Conservation (phyloP, 148 eudicot species). For the Nepenthes gracilis region DNA sequence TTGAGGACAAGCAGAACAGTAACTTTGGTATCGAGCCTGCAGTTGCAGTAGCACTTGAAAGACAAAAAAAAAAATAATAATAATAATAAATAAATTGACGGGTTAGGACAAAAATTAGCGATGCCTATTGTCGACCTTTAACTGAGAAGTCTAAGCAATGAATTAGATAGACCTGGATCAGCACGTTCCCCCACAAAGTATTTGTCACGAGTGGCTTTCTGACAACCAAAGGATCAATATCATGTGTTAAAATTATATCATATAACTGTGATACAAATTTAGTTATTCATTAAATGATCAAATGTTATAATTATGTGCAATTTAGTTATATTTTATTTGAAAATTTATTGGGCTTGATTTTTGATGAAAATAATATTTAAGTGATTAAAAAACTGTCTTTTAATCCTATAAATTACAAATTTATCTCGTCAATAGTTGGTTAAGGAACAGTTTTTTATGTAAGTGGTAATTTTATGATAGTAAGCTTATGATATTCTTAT, state of each 20-base stretch:
- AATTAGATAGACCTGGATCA: not conserved
- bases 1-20: constrained; percentile 21
- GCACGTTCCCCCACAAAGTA: not conserved
- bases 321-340: too few species aligned
- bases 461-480: too few species aligned
- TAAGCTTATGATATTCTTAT: too few species aligned
- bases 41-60: not conserved
- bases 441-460: too few species aligned
- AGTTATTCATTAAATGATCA: too few species aligned
- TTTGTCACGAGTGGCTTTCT: not conserved
- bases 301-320: too few species aligned
- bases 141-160: not conserved
- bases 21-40: constrained; percentile 29
- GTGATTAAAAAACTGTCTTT: not conserved
- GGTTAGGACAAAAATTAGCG: not conserved
- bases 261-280: too few species aligned
- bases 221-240: not conserved
- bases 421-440: too few species aligned
- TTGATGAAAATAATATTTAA: too few species aligned
- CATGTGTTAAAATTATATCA: too few species aligned
- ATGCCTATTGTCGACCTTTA: not conserved
- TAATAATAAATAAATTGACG: not conserved
- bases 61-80: not conserved
- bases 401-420: too few species aligned
- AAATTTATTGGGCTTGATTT: too few species aligned